Percentiles rank a stretch among this genome's conserved stretches.
Evolutionary conservation across 176 grass and related monocot species (phyloP).

Genomic region (Eleusine indica): DNA sequence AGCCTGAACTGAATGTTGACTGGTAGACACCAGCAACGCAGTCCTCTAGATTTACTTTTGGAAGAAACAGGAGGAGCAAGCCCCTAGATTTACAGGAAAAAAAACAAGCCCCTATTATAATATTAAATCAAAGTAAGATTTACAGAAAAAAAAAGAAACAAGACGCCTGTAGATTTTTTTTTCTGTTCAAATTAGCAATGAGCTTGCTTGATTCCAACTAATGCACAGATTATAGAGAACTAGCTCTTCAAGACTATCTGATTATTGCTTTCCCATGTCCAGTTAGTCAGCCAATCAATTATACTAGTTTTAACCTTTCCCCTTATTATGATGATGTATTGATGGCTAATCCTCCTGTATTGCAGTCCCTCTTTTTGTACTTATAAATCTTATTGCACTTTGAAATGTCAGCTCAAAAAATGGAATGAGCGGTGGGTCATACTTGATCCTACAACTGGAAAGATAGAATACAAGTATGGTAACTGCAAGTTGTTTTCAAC

Average conservation of each 20-base stretch:
- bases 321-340: neutral
- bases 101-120: no score
- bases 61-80: no score
- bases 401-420: constrained; percentile 70
- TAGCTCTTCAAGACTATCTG: neutral
- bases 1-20: neutral
- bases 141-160: no score
- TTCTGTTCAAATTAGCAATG: neutral
- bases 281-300: neutral
- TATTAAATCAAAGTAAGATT: no score
- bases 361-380: neutral
- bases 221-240: neutral
- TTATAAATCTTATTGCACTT: constrained; percentile 34
- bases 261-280: neutral
- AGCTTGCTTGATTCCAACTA: neutral
- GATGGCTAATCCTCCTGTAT: neutral
- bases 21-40: neutral
- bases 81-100: no score
- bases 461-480: constrained; percentile 95
- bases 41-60: neutral
- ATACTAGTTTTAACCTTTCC: neutral
- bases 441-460: constrained; percentile 86
- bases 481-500: constrained; percentile 32
- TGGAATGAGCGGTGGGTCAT: constrained; percentile 98
- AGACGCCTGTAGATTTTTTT: neutral